Percentiles rank a stretch among this genome's conserved stretches.
Conservation (phyloP, 2,329 filamentous ascomycete genomes). For the Clarireedia sp. region DNA sequence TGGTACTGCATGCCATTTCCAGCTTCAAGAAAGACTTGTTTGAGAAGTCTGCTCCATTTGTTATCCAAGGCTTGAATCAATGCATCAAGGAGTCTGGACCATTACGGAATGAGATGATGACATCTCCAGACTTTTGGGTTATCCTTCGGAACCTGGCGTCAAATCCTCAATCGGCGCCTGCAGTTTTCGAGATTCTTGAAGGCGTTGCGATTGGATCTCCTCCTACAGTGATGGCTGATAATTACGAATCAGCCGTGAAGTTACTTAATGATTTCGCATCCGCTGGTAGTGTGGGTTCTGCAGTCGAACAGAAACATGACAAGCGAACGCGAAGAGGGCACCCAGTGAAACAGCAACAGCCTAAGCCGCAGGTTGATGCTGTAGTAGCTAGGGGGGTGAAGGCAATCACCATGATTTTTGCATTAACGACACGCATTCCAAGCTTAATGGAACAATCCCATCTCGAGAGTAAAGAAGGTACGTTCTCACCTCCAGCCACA, state of each 20-base stretch:
- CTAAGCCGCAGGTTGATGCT: conserved; percentile 43
- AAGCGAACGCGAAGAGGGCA: conserved; percentile 34
- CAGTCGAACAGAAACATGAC: conserved; percentile 62
- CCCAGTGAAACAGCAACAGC: conserved; percentile 37
- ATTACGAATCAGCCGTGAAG: conserved; percentile 81
- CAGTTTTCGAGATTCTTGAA: conserved; percentile 83
- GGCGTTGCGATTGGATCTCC: conserved; percentile 61
- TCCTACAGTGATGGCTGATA: conserved; percentile 87
- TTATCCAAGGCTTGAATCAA: conserved; percentile 69
- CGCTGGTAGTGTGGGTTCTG: conserved; percentile 64
- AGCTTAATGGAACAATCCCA: conserved; percentile 88
- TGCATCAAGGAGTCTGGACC: conserved; percentile 73
- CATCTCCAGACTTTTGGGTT: conserved; percentile 95
- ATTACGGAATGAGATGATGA: conserved; percentile 85
- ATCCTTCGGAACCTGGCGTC: conserved; percentile 70
- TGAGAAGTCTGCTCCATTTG: conserved; percentile 64
- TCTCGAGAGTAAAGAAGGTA: conserved; percentile 66
- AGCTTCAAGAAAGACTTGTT: conserved; percentile 74
- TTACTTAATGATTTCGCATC: conserved; percentile 86
- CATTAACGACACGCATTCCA: conserved; percentile 74
- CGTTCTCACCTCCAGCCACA: neutral
- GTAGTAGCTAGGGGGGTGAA: conserved; percentile 70
- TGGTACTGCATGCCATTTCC: conserved; percentile 85
- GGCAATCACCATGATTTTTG: conserved; percentile 73
- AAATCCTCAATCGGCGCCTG: conserved; percentile 60